A percentile compares a stretch with the other conserved stretches of the same genome.
These are phyloP conservation scores for Diplosphaera chodatii DNA, from an alignment of 139 green algal genomes.

Conservation along the genomic window DNA sequence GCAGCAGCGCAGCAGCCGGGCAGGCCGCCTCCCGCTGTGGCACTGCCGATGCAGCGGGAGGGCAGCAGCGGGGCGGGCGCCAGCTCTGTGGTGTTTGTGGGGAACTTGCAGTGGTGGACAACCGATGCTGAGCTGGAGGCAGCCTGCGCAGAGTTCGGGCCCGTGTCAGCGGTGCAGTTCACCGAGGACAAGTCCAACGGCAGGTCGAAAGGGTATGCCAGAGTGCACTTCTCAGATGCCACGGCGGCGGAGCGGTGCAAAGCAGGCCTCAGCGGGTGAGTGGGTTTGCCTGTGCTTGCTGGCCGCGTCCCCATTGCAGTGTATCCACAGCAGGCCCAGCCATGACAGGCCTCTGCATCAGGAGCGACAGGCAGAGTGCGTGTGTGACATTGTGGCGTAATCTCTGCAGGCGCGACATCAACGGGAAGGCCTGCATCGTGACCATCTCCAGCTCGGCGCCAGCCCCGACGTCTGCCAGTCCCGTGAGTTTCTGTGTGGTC, in stretches of 20 bases:
- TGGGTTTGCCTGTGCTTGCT: too few relatives aligned
- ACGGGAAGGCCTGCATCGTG: slow-evolving; percentile 37
- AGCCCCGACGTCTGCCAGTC: background rate
- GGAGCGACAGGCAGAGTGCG: too few relatives aligned
- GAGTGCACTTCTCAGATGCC: slow-evolving; percentile 62
- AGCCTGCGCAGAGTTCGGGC: slow-evolving; percentile 49
- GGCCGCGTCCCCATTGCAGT: too few relatives aligned
- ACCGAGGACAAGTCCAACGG: slow-evolving; percentile 79
- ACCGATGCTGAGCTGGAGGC: slow-evolving; percentile 85
- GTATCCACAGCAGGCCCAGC: too few relatives aligned
- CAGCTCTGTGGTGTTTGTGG: slow-evolving; percentile 62
- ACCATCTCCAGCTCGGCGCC: slow-evolving; percentile 6
- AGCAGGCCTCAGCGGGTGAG: slow-evolving; percentile 51
- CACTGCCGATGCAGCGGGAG: background rate
- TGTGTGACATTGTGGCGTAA: too few relatives aligned
- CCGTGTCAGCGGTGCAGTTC: slow-evolving; percentile 57
- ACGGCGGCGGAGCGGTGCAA: slow-evolving; percentile 52
- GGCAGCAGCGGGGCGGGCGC: background rate
- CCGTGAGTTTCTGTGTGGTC: background rate
- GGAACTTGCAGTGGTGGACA: slow-evolving; percentile 90
- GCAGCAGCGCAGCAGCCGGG: background rate
- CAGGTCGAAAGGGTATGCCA: slow-evolving; percentile 72
- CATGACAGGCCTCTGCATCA: too few relatives aligned
- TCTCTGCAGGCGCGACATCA: slow-evolving; percentile 25
- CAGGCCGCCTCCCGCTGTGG: background rate